These are phyloP conservation scores for Bruguiera gymnorhiza DNA, from an alignment of 345 rosid species.

Conservation along the genomic window DNA sequence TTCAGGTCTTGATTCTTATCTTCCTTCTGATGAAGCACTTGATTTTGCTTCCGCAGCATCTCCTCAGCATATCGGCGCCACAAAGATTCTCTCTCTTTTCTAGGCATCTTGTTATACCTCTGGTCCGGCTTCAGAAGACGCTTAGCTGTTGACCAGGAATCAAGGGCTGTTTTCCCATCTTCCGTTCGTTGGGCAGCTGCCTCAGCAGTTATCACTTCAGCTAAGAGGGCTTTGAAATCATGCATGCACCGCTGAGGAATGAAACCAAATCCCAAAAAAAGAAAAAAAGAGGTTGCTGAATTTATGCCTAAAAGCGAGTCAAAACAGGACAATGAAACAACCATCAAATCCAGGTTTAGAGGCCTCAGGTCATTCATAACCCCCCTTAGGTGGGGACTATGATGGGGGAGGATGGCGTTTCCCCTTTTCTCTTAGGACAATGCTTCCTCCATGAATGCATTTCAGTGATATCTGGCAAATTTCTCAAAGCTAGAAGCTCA, in stretches of 20 bases:
- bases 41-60: conserved; percentile 52
- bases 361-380: too few relatives aligned
- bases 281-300: not conserved
- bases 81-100: conserved; percentile 69
- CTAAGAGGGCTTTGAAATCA: conserved; percentile 65
- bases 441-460: too few relatives aligned
- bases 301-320: not conserved
- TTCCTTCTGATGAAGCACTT: conserved; percentile 36
- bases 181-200: conserved; percentile 65
- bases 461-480: too few relatives aligned
- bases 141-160: conserved; percentile 93
- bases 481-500: too few relatives aligned
- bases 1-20: conserved; percentile 44
- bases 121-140: conserved; percentile 66
- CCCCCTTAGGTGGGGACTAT: too few relatives aligned
- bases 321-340: too few relatives aligned
- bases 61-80: conserved; percentile 82
- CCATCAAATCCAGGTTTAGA: too few relatives aligned
- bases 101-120: conserved; percentile 79
- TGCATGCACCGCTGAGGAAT: conserved; percentile 54
- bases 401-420: too few relatives aligned
- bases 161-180: conserved; percentile 69
- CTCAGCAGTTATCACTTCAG: conserved; percentile 67
- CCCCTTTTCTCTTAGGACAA: too few relatives aligned
- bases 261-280: not conserved